A percentile compares a stretch with the other conserved stretches of the same genome.
Evolutionary conservation across 2,329 filamentous ascomycete genomes (phyloP).

Genomic region (Colletotrichum sp.): DNA sequence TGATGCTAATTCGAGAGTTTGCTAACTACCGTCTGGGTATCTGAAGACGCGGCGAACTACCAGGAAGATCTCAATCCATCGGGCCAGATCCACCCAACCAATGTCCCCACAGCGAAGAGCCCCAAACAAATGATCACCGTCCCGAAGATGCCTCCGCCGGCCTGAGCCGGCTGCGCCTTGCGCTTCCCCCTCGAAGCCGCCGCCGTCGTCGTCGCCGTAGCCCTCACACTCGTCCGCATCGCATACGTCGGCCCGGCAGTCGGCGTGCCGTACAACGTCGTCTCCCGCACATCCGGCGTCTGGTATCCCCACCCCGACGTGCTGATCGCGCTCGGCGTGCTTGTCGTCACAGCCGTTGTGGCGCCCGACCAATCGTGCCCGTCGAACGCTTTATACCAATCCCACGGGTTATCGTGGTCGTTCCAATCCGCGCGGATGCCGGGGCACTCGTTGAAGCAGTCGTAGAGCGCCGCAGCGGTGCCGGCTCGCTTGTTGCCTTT

Average conservation of each 20-base stretch:
- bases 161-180: background rate
- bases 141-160: background rate
- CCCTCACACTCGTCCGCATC: background rate
- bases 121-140: background rate
- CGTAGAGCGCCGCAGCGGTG: background rate
- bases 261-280: background rate
- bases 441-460: conserved; percentile 1
- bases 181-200: background rate
- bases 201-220: background rate
- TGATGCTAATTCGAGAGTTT: background rate
- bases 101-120: background rate
- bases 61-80: background rate
- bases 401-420: background rate
- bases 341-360: background rate
- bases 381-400: background rate
- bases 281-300: background rate
- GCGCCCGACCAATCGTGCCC: background rate
- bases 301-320: background rate
- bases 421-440: conserved; percentile 5
- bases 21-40: background rate
- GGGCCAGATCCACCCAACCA: conserved; percentile 14
- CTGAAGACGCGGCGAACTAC: background rate
- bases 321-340: background rate
- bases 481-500: background rate
- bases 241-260: background rate